phyloP scores from a whole-genome alignment of 805 yeast genomes.

The Schwanniomyces pseudopolymorphus region DNA sequence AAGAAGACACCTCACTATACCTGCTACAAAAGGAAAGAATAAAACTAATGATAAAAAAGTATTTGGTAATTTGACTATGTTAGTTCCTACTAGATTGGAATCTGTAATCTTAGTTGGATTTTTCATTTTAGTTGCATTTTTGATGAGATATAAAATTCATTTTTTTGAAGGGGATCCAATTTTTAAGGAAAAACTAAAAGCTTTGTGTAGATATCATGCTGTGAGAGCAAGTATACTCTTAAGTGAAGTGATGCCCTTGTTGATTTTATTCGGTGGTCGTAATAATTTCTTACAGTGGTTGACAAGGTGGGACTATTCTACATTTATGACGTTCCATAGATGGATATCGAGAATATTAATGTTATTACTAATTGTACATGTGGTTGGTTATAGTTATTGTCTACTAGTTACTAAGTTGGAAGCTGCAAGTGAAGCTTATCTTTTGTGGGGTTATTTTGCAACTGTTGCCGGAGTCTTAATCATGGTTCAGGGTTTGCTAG shows the following conservation, averaged over 20 bases:
- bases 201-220: constrained; percentile 41
- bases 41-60: constrained; percentile 26
- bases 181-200: constrained; percentile 27
- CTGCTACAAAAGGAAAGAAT: constrained; percentile 32
- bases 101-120: constrained; percentile 32
- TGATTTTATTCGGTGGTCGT: constrained; percentile 36
- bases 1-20: constrained; percentile 35
- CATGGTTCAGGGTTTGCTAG: constrained; percentile 46
- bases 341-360: constrained; percentile 27
- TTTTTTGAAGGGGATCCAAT: constrained; percentile 34
- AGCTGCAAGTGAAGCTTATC: constrained; percentile 10
- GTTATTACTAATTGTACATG: constrained; percentile 26
- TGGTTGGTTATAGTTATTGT: constrained; percentile 15
- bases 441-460: constrained; percentile 29
- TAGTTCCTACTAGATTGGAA: constrained; percentile 43
- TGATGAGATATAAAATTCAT: constrained; percentile 22
- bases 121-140: constrained; percentile 24
- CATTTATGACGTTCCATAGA: constrained; percentile 27
- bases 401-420: constrained; percentile 9
- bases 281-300: constrained; percentile 38
- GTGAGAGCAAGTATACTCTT: constrained; percentile 35
- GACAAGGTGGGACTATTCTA: constrained; percentile 36
- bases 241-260: constrained; percentile 28
- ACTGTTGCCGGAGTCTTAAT: constrained; percentile 37
- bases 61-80: constrained; percentile 17